These are phyloP conservation scores for Plasmodium knowlesi DNA, from an alignment of 169 alveolate species.

Conservation along the genomic window DNA sequence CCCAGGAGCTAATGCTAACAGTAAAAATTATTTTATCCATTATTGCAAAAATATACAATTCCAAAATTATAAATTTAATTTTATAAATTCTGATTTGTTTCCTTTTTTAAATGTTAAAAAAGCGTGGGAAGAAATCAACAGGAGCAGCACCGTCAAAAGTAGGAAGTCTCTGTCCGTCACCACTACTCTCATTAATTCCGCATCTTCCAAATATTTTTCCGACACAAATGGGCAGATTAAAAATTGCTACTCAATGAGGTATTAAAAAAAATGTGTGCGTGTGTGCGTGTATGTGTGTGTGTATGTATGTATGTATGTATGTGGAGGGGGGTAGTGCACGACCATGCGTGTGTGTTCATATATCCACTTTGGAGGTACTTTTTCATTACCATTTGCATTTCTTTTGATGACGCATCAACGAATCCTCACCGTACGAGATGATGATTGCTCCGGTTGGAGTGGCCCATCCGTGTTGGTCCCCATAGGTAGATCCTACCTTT, in stretches of 20 bases:
- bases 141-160: slow-evolving; percentile 24
- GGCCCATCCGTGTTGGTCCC: neutral
- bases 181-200: slow-evolving; percentile 37
- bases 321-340: no score
- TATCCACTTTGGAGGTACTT: neutral
- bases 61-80: slow-evolving; percentile 44
- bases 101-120: slow-evolving; percentile 80
- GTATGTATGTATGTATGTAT: no score
- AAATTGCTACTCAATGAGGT: slow-evolving; percentile 29
- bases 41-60: slow-evolving; percentile 78
- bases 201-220: slow-evolving; percentile 27
- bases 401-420: neutral
- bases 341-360: neutral
- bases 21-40: slow-evolving; percentile 81
- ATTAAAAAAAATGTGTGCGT: neutral
- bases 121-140: slow-evolving; percentile 85
- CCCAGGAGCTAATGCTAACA: slow-evolving; percentile 86
- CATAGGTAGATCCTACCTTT: neutral
- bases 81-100: slow-evolving; percentile 38
- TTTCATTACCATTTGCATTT: neutral
- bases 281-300: neutral
- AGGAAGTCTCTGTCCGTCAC: slow-evolving; percentile 45
- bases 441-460: neutral
- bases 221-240: slow-evolving; percentile 15
- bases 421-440: neutral